phyloP scores from a whole-genome alignment of 164 flowering plant genomes.

The Vitis vinifera region DNA sequence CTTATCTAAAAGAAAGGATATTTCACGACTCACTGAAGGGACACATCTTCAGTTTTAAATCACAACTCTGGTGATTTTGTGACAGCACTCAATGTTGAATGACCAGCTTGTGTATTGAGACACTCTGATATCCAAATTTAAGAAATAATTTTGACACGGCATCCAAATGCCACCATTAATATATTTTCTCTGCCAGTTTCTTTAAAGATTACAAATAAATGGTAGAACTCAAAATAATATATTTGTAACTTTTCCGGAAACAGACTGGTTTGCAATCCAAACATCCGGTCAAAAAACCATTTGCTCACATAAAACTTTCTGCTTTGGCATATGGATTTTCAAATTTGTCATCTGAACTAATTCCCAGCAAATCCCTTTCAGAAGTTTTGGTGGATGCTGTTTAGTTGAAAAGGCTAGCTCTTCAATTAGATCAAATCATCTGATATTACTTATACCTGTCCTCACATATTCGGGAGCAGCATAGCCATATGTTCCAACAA shows the following conservation, averaged over 20 bases:
- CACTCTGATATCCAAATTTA: neutral
- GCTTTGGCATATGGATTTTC: too few relatives aligned
- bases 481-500: conserved; percentile 96
- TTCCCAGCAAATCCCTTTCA: neutral
- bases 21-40: neutral
- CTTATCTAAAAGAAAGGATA: too few relatives aligned
- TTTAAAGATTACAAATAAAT: neutral
- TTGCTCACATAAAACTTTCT: too few relatives aligned
- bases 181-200: neutral
- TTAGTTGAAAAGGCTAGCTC: neutral
- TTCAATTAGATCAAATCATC: neutral
- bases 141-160: neutral
- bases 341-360: too few relatives aligned
- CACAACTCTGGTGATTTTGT: neutral
- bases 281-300: too few relatives aligned
- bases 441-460: conserved; percentile 63
- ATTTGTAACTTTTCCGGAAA: neutral
- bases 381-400: neutral
- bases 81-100: neutral
- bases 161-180: neutral
- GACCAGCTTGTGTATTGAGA: conserved; percentile 2
- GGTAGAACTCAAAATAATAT: neutral
- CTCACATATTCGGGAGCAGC: conserved; percentile 99
- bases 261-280: neutral
- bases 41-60: neutral